Evolutionary conservation across 768 basidiomycete genomes (phyloP), one percentile per base, ranked within the genome.

Genomic region (Clitopilus passeckerianus): DNA sequence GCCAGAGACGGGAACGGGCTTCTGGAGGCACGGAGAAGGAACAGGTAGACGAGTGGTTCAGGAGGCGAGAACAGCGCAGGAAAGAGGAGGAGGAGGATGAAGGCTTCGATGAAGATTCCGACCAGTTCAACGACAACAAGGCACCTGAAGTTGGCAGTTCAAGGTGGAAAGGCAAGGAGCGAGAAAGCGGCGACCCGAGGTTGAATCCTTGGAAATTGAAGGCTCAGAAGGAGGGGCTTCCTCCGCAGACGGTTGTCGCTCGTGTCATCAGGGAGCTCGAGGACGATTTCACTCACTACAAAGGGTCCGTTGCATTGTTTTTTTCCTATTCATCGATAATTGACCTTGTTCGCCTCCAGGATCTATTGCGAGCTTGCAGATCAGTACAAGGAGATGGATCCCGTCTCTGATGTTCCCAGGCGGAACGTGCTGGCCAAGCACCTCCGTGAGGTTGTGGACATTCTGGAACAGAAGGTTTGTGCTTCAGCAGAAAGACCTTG

Each of bases 231-330:
- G 70, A 74, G 43, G 78, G 77, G 54, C 65, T 91, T 6, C 95
- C 93, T 1, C 90, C 93, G 22, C 95, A 98, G 72, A 95, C 94
- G 0, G 85, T 96, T 12, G 81, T 97, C 3, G 81, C 86, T 27
- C 79, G 90, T 3, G 93, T 97, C 10, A 75, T 98, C 30, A 71
- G 89, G 60, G 93, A 96, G 72, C 77, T 99, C 7, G 96, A 98
- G 69, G 94, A 94, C 61, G 96, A 99, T 68, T 98, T 98, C 67
- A 85, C 84, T 34, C 93, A 94, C 73, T 96, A 95, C 71, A 97
- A 93, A 74, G 86, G 89, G 97, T 98, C 64, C 27, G 86, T 76
- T 22, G 16, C 59, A 53, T 52, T 35, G 43, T n/a, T 58, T 50
- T 35, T 35, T 22, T n/a, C 43, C 22, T 60, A 56, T 18, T 52